Evolutionary conservation across 306 rosid genomes (phyloP).

Genomic region (Mimosa bimucronata): DNA sequence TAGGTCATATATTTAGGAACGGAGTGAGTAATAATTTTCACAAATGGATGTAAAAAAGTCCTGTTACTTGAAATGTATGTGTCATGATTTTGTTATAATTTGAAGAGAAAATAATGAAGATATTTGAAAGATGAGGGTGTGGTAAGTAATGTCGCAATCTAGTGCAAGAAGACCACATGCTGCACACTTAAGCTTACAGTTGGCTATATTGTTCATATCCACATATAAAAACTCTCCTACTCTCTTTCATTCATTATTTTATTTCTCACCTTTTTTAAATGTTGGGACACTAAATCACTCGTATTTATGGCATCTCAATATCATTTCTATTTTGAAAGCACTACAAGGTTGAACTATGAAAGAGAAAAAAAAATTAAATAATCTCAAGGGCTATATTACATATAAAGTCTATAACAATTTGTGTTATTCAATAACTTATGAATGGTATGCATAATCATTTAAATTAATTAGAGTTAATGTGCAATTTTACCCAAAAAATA

Average conservation of each 20-base stretch:
- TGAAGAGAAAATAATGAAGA: slow-evolving; percentile 1
- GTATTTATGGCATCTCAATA: neutral
- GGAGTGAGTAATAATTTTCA: too few species aligned
- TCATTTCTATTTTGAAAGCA: neutral
- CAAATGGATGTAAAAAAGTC: too few species aligned
- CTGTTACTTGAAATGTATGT: neutral
- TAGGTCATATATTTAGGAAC: too few species aligned
- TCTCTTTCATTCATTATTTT: slow-evolving; percentile 3
- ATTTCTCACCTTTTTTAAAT: neutral
- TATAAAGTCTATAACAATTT: too few species aligned
- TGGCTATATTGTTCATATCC: neutral
- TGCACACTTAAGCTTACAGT: neutral
- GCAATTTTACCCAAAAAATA: too few species aligned
- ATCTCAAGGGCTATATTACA: neutral
- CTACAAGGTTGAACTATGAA: neutral
- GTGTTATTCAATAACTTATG: too few species aligned
- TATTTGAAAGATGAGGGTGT: slow-evolving; percentile 25
- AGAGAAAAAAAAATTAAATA: neutral
- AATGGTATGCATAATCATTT: too few species aligned
- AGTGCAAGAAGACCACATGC: slow-evolving; percentile 40
- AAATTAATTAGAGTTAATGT: too few species aligned
- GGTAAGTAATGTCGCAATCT: slow-evolving; percentile 35
- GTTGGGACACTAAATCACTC: neutral
- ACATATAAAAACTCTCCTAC: neutral
- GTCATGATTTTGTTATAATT: neutral